Base-by-base conservation (phyloP, 805 yeast genomes). In the Nematodospora valgi region DNA sequence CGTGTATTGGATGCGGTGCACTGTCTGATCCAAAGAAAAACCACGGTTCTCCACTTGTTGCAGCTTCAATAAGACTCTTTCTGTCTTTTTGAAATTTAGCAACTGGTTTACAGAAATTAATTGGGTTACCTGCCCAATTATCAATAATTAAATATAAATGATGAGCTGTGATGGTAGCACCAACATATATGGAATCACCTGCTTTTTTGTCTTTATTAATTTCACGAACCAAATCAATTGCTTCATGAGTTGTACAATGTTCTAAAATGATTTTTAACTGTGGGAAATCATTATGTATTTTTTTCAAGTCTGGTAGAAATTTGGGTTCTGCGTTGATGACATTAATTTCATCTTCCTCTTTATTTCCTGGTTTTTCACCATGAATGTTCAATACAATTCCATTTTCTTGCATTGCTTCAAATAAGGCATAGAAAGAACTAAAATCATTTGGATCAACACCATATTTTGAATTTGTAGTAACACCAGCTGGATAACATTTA, bases 401-500 rank as follows among this genome's bases (percentile, higher is more conserved):
- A 43, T 85, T 75, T 44, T 77, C 72, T 60, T 91, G 82, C 91
- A 93, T 82, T 10, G 86, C 95, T 52, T 83, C 72, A 55, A 93
- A 93, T 7, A 93, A 72, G 4, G 96, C 95, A 57, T 88, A 93
- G 51, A 89, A 93, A 5, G 74, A 79, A 31, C 82, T 75, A 61
- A 93, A 93, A 52, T 91, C 95, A 49, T 88, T 86, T 16, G 94
- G 94, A 57, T 85, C 93, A 16, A 93, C 96, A 33, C 98, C 98
- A 3, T 82, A 85, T 32, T 75, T 61, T 7, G 96, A 87, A 64
- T 93, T 93, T 25, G 99, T 93, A n/a, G 99, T 93, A 21, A 93
- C 99, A 29, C 99, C 99, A 2, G 98, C 97, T 27, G 99, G 99
- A 58, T 93, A 93, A 57, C 96, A 88, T 59, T 93, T 93, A 47